Base-by-base conservation (phyloP, 177 flowering plant species). In the Vitis hybrid region DNA sequence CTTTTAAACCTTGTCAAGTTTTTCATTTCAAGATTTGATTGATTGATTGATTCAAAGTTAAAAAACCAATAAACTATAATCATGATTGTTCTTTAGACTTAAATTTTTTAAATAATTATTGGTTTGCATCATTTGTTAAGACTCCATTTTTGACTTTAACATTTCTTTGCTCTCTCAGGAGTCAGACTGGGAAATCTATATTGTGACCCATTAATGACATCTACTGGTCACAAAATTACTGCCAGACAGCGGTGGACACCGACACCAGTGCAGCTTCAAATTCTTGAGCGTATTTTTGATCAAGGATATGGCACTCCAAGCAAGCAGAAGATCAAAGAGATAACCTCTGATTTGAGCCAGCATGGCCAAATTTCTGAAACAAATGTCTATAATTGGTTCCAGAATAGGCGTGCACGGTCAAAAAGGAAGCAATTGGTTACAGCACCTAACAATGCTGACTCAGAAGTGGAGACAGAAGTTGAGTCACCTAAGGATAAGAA, bases 351-450 rank as follows among this genome's bases (percentile, higher is more conserved):
- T 62, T 85, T 94, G 69, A 81, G 85, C 14, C 94, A 89, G 73
- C 97, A 94, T 65, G 98, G 98, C 45, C 96, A 84, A 60, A 89
- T 93, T 71, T 86, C 94, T 54, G 98, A 93, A 66, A 86, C 97
- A 19, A 93, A 93, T 82, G 98, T 93, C 58, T 93, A 92, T 69
- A 93, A 93, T 66, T 94, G 98, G 98, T 94, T 94, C 72, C 98
- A 94, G 70, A 94, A 94, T 76, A 84, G 98, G 77, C 88, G 97
- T 40, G 98, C 98, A 13, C 77, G 98, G 8, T 94, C 98, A 19
- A 94, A 94, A 65, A 76, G 98, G 70, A 81, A 83, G 62, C 86
- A 78, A 58, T 18, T 60, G 55, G 85, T 70, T 56, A 49, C 66
- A 13, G 62, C 78, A 34, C 48, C 82, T 7, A 75, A 68, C 65